Base-by-base conservation (phyloP, 202 grass and related monocot genomes). In the Panicum hallii region DNA sequence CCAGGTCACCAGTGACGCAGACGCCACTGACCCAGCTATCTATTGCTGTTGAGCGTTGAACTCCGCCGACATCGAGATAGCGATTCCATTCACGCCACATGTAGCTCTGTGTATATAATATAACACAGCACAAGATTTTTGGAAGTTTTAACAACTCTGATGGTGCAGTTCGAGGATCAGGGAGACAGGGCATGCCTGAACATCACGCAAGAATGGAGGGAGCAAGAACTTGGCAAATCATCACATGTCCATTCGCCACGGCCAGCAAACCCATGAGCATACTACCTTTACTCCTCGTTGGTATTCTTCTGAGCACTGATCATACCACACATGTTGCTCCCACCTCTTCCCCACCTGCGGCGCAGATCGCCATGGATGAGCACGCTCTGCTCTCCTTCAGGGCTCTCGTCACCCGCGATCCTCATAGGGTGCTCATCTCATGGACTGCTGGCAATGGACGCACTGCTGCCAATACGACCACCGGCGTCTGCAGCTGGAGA, bases 401-500 rank as follows among this genome's bases (percentile, higher is more conserved):
- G 20, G 46, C 32, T 9, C 70, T 83, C 13, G 9, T 75, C 2
- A 75, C 32, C 58, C 9, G n/a, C 5, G 86, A 91, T 36, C 78
- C 86, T 9, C 63, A 56, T 0, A 48, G 54, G n/a, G 83, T 89
- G 17, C 71, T 93, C 15, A n/a, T 74, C 13, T 90, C 91, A 32
- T 93, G 88, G 91, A 65, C 4, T 0, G 1, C 20, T 20, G 12
- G 19, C 81, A 63, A 63, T 1, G 45, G 44, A 2, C 64, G 8
- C 58, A 78, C 20, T 19, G 63, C 11, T 11, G 72, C 40, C 48
- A 67, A 54, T 4, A 32, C 60, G 36, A 58, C 56, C 58, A 7
- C 19, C 4, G 3, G 65, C 4, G 52, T 84, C 5, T 94, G 91
- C 72, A 55, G 50, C 63, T 93, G 88, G 91, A 74, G 13, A 70